Evolutionary conservation across 106 monocot species (phyloP), one percentile per base, ranked within the genome.

Genomic region (Dendrobium officinale): DNA sequence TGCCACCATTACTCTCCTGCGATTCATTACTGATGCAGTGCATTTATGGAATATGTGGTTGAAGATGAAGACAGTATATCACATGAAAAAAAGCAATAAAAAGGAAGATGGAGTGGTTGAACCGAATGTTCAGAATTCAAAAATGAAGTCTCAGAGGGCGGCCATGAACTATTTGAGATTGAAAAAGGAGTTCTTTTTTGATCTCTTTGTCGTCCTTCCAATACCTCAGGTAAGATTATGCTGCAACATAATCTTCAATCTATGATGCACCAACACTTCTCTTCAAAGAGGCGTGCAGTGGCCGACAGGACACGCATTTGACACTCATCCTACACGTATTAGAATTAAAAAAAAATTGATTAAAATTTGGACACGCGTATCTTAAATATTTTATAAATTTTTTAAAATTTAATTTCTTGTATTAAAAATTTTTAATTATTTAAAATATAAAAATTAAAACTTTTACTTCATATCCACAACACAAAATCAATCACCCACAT

Each of bases 121-220:
- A 7, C 26, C 8, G 24, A 26, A 26, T 66, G n/a, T 5, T 24
- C 64, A 10, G 24, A 66, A 24, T 66, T 66, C 64, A 8, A 66
- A 9, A 4, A 6, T 10, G 64, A 26, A 22, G 1, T 7, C 64
- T 66, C 79, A 0, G 54, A 44, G 6, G 77, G 48, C 41, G n/a
- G 19, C 66, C 22, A 13, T 80, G 19, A n/a, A 55, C 0, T 86
- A 77, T 75, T 20, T 88, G 58, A 86, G 41, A 43, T 77, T 83
- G 26, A 86, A 82, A 79, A 84, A 45, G 41, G 81, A 75, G 75
- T 81, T 85, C 41, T 26, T 89, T 81, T 80, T 89, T 19, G 89
- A 86, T 72, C 76, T 89, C 77, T 86, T 84, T 43, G 81, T 89
- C 78, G 74, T 89, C 45, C 79, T 89, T 42, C 89, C 89, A 10